phyloP scores from a whole-genome alignment of 208 protist species.

The Kentomonas sorsogonicus region DNA sequence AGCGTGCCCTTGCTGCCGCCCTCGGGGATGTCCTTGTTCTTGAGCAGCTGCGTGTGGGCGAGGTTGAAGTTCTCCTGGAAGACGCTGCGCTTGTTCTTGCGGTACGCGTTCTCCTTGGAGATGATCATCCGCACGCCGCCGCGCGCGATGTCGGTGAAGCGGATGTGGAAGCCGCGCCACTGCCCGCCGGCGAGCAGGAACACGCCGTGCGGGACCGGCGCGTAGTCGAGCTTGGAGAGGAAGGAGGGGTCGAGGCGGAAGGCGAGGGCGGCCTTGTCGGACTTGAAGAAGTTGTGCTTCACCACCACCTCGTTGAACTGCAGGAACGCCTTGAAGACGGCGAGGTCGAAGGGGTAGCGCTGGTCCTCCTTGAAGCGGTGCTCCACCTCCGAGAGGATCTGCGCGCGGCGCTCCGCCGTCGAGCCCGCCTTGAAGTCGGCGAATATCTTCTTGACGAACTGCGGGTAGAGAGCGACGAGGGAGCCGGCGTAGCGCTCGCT shows the following conservation, averaged over 20 bases:
- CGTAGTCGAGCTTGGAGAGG: slow-evolving; percentile 74
- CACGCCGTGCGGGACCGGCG: slow-evolving; percentile 80
- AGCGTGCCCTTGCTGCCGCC: slow-evolving; percentile 94
- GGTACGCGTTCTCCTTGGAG: slow-evolving; percentile 84
- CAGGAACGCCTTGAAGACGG: slow-evolving; percentile 83
- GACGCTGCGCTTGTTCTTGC: slow-evolving; percentile 83
- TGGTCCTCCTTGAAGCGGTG: slow-evolving; percentile 69
- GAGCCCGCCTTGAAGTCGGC: slow-evolving; percentile 81
- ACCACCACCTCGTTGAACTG: slow-evolving; percentile 91
- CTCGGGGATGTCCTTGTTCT: slow-evolving; percentile 98
- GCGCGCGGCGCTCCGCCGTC: slow-evolving; percentile 40
- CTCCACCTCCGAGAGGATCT: slow-evolving; percentile 58
- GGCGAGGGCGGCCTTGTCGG: slow-evolving; percentile 83
- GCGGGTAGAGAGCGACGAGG: slow-evolving; percentile 74
- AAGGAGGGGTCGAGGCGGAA: slow-evolving; percentile 91
- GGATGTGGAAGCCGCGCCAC: slow-evolving; percentile 96
- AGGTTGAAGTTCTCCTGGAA: slow-evolving; percentile 98
- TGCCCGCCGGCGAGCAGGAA: slow-evolving; percentile 91
- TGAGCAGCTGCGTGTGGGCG: slow-evolving; percentile 92
- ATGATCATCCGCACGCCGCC: slow-evolving; percentile 95
- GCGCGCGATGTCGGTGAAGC: slow-evolving; percentile 93
- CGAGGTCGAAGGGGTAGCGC: slow-evolving; percentile 53
- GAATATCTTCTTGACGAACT: slow-evolving; percentile 86
- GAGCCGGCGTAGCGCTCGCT: slow-evolving; percentile 82
- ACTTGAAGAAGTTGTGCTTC: slow-evolving; percentile 95